Evolutionary conservation across 768 basidiomycete species (phyloP).

Genomic region (Paxillus rubicundulus): DNA sequence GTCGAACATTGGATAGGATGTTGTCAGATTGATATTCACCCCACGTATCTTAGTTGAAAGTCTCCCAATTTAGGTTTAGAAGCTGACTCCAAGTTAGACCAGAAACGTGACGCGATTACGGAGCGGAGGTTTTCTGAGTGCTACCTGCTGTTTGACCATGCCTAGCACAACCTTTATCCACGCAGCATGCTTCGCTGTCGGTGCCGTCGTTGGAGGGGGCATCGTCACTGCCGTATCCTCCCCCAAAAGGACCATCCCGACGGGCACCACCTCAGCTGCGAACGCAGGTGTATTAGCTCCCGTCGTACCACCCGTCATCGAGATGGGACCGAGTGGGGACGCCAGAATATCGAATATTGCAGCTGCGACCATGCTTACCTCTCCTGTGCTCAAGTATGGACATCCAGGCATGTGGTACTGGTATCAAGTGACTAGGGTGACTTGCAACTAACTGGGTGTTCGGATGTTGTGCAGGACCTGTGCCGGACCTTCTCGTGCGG

Average conservation of each 20-base stretch:
- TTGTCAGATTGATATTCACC: too few relatives aligned
- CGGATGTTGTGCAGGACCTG: constrained; percentile 60
- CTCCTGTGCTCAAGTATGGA: constrained; percentile 50
- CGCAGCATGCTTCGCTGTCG: constrained; percentile 77
- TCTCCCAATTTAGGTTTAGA: too few relatives aligned
- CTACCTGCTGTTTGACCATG: constrained; percentile 29
- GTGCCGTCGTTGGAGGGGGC: constrained; percentile 78
- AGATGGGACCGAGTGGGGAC: constrained; percentile 44
- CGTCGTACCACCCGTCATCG: constrained; percentile 39
- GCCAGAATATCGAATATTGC: constrained; percentile 40
- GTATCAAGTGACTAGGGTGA: neutral
- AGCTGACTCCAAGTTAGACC: too few relatives aligned
- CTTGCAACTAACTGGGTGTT: constrained; percentile 5
- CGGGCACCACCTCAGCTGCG: constrained; percentile 15
- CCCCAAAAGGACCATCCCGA: constrained; percentile 24
- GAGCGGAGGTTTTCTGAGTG: too few relatives aligned
- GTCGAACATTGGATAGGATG: too few relatives aligned
- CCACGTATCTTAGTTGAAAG: too few relatives aligned
- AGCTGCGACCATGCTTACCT: constrained; percentile 14
- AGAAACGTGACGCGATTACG: too few relatives aligned
- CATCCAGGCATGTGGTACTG: constrained; percentile 18
- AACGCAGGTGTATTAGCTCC: constrained; percentile 17
- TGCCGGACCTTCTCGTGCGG: constrained; percentile 74
- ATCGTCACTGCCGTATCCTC: constrained; percentile 51
- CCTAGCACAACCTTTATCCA: constrained; percentile 51